A percentile compares a stretch with the other conserved stretches of the same genome.
phyloP scores from a whole-genome alignment of 768 basidiomycete species.

The Chiua virens region DNA sequence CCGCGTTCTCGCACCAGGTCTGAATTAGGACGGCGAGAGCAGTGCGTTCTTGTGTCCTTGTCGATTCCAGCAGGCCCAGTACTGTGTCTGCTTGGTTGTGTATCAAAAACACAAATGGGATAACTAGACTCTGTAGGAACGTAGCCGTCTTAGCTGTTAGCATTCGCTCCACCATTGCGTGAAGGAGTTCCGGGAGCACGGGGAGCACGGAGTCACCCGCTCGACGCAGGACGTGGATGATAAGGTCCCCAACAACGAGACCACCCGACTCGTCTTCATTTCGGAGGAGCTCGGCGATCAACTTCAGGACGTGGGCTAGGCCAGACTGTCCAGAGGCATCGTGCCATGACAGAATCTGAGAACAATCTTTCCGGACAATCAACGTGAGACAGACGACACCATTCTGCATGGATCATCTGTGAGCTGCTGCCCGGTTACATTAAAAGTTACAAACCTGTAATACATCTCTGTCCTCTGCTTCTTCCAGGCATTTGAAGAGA shows the following conservation, averaged over 20 bases:
- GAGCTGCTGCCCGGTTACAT: neutral
- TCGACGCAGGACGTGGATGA: conserved; percentile 87
- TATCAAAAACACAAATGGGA: conserved; percentile 94
- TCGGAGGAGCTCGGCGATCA: conserved; percentile 77
- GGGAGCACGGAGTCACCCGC: conserved; percentile 80
- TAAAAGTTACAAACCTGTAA: conserved; percentile 52
- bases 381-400: conserved; percentile 80
- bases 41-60: conserved; percentile 54
- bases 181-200: conserved; percentile 83
- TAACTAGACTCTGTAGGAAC: conserved; percentile 87
- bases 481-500: conserved; percentile 66
- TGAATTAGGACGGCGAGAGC: conserved; percentile 87
- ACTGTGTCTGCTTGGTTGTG: conserved; percentile 83
- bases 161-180: conserved; percentile 82
- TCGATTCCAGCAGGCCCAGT: conserved; percentile 72
- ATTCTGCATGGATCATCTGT: conserved; percentile 49
- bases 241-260: conserved; percentile 89
- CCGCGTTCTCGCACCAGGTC: conserved; percentile 93
- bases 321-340: conserved; percentile 69
- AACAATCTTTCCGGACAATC: conserved; percentile 83
- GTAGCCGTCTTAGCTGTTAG: conserved; percentile 84
- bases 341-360: conserved; percentile 77
- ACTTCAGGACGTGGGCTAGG: conserved; percentile 66
- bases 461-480: conserved; percentile 84
- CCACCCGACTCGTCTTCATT: conserved; percentile 90